Percentiles rank a stretch among this genome's conserved stretches.
Conservation (phyloP, 2,329 filamentous ascomycete genomes). For the Fusarium annulatum region DNA sequence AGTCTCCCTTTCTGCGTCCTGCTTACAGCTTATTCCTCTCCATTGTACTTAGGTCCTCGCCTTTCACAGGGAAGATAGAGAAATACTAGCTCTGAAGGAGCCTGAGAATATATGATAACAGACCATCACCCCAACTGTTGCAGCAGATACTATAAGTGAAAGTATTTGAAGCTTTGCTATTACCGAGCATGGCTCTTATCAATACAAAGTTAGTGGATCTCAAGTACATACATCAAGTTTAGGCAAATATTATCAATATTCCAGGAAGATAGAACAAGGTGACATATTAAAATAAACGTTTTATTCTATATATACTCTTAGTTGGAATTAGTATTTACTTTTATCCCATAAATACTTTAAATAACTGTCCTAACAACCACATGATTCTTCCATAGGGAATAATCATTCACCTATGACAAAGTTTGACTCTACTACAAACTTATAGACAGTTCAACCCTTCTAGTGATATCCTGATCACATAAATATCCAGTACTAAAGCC, state of each 20-base stretch:
- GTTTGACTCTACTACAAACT: neutral
- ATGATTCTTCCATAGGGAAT: neutral
- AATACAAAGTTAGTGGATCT: neutral
- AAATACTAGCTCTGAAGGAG: too few species aligned
- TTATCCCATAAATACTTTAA: neutral
- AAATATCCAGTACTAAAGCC: neutral
- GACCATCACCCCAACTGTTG: neutral
- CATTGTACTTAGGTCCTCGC: too few species aligned
- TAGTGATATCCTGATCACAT: neutral
- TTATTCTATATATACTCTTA: neutral
- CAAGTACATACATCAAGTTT: neutral
- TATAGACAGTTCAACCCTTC: too few species aligned
- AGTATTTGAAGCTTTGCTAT: too few species aligned
- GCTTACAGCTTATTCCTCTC: neutral
- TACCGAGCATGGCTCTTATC: neutral
- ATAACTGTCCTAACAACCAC: neutral
- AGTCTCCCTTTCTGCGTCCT: neutral
- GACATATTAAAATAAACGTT: neutral
- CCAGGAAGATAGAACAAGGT: neutral
- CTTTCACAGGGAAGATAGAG: neutral
- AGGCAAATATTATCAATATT: neutral
- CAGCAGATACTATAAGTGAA: too few species aligned
- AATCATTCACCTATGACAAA: too few species aligned
- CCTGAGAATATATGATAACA: neutral
- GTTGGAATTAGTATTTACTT: neutral